Evolutionary conservation across 768 basidiomycete genomes (phyloP), one percentile per base, ranked within the genome.

Genomic region (Kwoniella europaea): DNA sequence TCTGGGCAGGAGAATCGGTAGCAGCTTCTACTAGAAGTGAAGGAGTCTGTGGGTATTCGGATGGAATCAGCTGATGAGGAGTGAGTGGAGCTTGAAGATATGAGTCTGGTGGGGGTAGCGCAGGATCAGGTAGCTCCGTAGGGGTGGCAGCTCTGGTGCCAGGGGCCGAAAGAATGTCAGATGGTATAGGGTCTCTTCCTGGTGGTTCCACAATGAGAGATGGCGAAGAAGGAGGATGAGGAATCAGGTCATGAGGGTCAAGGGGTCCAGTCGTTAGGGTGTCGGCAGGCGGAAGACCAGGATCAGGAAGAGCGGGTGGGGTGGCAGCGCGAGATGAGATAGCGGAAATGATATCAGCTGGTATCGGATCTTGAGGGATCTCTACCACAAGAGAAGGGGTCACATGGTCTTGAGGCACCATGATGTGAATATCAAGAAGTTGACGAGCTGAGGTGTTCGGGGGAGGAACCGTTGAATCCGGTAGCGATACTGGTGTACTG

Each of bases 401-500:
- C 1, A 41, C 27, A 15, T 65, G 57, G 6, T 56, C 69, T 1
- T 65, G 60, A 1, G 70, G 74, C 12, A 24, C 42, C 18, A 72
- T 42, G 53, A 55, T 63, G 22, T 69, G 70, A 9, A 62, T 54
- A 15, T 65, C 63, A 35, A 70, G 55, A 4, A 63, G 72, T 20
- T 52, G 67, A 16, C 15, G 24, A n/a, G 54, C 41, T 24, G 60
- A 24, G 3, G 78, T 74, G 67, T 75, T 72, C 0, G 78, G 78
- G 0, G 75, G 69, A 13, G 78, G 55, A 12, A 72, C 41, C 16
- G 61, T 61, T 1, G 78, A 75, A 69, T 79, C 78, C 3, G 78
- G 78, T 2, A 79, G 58, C 1, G 55, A 42, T 2, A 54, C 22
- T 27, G 71, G 68, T 5, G 67, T 71, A 50, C 73, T 67, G 16